phyloP scores from a whole-genome alignment of 768 basidiomycete species.

The Podaxis rugospora region DNA sequence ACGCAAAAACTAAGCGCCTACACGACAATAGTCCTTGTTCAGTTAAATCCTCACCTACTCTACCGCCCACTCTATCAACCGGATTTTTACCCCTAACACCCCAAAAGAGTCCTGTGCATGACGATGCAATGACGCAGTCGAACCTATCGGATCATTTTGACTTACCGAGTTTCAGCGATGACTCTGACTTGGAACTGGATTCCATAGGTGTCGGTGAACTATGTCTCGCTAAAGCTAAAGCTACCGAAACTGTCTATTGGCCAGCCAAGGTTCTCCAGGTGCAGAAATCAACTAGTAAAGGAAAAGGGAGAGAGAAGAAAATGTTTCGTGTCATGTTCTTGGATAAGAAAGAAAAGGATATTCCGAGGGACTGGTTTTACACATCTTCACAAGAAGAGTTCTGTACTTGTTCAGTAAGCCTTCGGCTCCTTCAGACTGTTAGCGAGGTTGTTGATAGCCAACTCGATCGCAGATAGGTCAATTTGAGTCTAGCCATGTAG shows the following conservation, averaged over 20 bases:
- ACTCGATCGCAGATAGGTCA: constrained; percentile 43
- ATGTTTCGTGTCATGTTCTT: constrained; percentile 56
- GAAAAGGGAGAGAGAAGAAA: constrained; percentile 23
- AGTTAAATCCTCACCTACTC: neutral
- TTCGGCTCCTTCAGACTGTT: neutral
- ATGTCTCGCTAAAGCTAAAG: constrained; percentile 46
- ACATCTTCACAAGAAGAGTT: constrained; percentile 58
- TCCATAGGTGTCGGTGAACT: constrained; percentile 48
- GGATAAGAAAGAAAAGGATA: constrained; percentile 38
- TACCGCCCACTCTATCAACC: neutral
- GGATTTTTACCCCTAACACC: neutral
- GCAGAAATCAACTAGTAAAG: constrained; percentile 34
- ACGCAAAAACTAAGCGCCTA: neutral
- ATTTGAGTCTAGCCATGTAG: constrained; percentile 43
- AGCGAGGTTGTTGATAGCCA: neutral
- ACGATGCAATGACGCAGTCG: neutral
- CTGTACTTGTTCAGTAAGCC: constrained; percentile 49
- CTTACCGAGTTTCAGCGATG: neutral
- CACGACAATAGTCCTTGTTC: neutral
- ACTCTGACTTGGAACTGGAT: constrained; percentile 1
- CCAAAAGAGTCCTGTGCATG: neutral
- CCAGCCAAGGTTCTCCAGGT: constrained; percentile 51
- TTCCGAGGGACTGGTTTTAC: constrained; percentile 54
- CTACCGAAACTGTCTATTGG: constrained; percentile 47
- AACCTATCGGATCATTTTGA: neutral